Conservation (phyloP, 1,284 basidiomycete genomes). For the Nidula niveotomentosa region DNA sequence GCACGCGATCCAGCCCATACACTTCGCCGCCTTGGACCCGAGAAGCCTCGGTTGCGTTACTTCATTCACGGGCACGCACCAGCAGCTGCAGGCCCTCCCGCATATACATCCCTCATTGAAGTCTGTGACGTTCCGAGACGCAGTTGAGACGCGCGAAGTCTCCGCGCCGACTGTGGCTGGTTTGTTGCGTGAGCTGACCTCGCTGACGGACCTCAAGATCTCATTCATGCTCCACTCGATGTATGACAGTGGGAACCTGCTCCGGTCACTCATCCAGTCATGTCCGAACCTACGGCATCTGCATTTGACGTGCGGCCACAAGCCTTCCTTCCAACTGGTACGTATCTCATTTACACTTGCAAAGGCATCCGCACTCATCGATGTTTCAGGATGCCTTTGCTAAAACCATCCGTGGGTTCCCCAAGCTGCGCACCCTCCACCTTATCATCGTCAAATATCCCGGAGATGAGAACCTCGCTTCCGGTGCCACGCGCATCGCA, state of each 20-base stretch:
- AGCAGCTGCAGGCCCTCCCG: constrained; percentile 58
- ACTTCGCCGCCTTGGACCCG: constrained; percentile 46
- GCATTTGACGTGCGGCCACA: constrained; percentile 63
- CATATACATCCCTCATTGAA: constrained; percentile 42
- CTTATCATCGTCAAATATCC: constrained; percentile 64
- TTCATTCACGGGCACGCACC: constrained; percentile 59
- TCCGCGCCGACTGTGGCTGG: constrained; percentile 58
- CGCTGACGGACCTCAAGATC: constrained; percentile 56
- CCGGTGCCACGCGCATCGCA: constrained; percentile 61
- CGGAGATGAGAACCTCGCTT: constrained; percentile 58
- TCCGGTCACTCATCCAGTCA: constrained; percentile 60
- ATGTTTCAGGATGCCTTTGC: constrained; percentile 45
- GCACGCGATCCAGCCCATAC: constrained; percentile 52
- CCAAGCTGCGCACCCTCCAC: constrained; percentile 57
- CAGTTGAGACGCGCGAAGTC: constrained; percentile 63
- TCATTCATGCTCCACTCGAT: constrained; percentile 68
- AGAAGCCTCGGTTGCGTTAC: constrained; percentile 46
- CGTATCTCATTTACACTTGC: constrained; percentile 19
- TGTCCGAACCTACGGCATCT: constrained; percentile 64
- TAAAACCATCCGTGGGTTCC: constrained; percentile 55
- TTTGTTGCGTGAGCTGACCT: constrained; percentile 52
- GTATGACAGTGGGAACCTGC: constrained; percentile 67
- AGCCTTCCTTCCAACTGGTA: constrained; percentile 70
- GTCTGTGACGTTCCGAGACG: constrained; percentile 59
- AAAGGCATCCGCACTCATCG: constrained; percentile 4